Base-by-base conservation (phyloP, 192 early-diverging fungal species). In the Podila horticola region DNA sequence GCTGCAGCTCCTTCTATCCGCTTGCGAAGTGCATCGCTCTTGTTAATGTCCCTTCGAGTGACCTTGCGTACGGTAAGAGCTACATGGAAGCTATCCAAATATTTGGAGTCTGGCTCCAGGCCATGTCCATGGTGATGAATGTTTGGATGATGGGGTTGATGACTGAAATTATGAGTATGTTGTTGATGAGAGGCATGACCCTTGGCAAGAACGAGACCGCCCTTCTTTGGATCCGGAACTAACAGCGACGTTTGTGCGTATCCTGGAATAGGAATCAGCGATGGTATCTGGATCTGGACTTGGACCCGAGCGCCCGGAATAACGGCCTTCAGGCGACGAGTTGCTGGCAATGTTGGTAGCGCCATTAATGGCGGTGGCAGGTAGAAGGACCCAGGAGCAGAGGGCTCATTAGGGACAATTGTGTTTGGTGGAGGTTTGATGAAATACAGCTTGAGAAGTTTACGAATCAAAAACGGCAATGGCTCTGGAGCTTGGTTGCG, bases 261-360 rank as follows among this genome's bases (percentile, higher is more conserved):
- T 50, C 76, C 76, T 19, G 68, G 76, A 7, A 79, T 79, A 29
- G 66, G 70, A 5, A 79, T 79, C 28, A 72, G 36, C 2, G 76
- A 72, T 41, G 76, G 76, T 49, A 72, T 59, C 34, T 79, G 76
- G 48, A 79, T 68, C 60, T 79, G 76, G 29, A 79, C 76, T 52
- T 79, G 76, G 30, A 79, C 68, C 10, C 76, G 70, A 17, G 76
- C 76, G 4, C 76, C 70, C 17, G 76, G 76, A 48, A 79, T 79
- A 64, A 79, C 57, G 7, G 76, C 70, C 52, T 79, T 79, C 29
- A 72, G 51, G 15, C 76, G 76, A 9, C 76, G 64, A 9, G 76
- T 79, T n/a, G 58, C 75, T 57, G 75, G 69, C 4, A 77, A 55
- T 11, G 58, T 71, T 4, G 75, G 69, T 33, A 77, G 58, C 5